Conservation (phyloP, 2,329 filamentous ascomycete genomes). For the Dactylellina leptospora region DNA sequence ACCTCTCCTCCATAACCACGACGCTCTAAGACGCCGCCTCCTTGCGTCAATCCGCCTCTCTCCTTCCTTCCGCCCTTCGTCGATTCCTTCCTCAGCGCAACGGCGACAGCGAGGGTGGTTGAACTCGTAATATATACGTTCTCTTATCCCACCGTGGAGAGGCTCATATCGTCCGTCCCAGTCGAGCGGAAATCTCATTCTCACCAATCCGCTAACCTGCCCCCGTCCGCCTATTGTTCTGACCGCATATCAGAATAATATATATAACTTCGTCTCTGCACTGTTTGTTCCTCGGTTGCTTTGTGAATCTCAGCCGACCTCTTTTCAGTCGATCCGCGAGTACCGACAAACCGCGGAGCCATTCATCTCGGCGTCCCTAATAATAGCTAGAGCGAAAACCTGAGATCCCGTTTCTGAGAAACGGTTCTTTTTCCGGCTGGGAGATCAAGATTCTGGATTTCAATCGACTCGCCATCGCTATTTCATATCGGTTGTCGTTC, state of each 20-base stretch:
- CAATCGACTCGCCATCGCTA: slow-evolving; percentile 27
- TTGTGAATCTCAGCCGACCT: slow-evolving; percentile 42
- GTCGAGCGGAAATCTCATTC: slow-evolving; percentile 42
- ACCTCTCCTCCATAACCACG: slow-evolving; percentile 12
- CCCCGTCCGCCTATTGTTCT: slow-evolving; percentile 24
- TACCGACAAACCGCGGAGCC: slow-evolving; percentile 46
- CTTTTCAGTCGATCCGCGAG: slow-evolving; percentile 43
- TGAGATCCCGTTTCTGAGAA: slow-evolving; percentile 51
- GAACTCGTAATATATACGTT: slow-evolving; percentile 24
- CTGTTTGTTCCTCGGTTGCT: slow-evolving; percentile 32
- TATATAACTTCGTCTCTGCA: slow-evolving; percentile 47
- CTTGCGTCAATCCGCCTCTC: slow-evolving; percentile 51
- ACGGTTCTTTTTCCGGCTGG: slow-evolving; percentile 44
- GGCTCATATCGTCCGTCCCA: slow-evolving; percentile 15
- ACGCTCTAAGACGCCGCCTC: slow-evolving; percentile 47
- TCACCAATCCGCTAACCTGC: slow-evolving; percentile 35
- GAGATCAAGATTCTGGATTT: slow-evolving; percentile 27
- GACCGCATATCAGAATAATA: slow-evolving; percentile 9
- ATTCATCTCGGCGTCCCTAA: slow-evolving; percentile 32
- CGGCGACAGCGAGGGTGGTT: slow-evolving; percentile 18
- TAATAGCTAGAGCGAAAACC: slow-evolving; percentile 37
- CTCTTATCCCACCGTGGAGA: slow-evolving; percentile 28
- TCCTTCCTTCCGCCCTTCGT: slow-evolving; percentile 47
- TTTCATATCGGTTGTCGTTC: slow-evolving; percentile 46
- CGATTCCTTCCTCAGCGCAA: slow-evolving; percentile 28